Percentiles rank a stretch among this genome's conserved stretches.
Evolutionary conservation across 2,329 filamentous ascomycete species (phyloP).

Genomic region (Daldinia eschscholtzii): DNA sequence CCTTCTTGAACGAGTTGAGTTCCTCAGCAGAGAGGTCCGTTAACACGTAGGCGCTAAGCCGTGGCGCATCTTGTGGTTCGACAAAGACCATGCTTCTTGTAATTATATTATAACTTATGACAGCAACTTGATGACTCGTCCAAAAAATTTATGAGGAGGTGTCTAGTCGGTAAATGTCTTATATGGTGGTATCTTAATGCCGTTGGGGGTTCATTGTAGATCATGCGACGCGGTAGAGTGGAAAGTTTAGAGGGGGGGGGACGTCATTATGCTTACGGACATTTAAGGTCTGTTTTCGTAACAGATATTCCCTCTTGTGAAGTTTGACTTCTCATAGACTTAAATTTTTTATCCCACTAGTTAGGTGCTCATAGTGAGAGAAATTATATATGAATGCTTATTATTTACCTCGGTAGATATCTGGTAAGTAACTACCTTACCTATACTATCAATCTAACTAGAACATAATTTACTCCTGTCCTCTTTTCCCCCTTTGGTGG

Average conservation of each 20-base stretch:
- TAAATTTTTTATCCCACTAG: no score
- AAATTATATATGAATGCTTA: no score
- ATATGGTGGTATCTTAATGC: no score
- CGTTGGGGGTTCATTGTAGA: no score
- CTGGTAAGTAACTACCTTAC: no score
- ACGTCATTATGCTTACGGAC: neutral
- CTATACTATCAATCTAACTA: no score
- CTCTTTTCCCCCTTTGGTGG: no score
- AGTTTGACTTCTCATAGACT: no score
- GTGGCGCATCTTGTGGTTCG: neutral
- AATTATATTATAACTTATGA: neutral
- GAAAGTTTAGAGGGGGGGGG: neutral
- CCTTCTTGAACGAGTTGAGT: conserved; percentile 36
- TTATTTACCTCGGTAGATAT: neutral
- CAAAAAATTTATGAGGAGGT: neutral
- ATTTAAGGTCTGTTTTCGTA: neutral
- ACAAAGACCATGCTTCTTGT: conserved; percentile 27
- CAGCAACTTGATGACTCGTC: neutral
- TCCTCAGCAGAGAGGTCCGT: conserved; percentile 27
- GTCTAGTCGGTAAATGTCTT: neutral
- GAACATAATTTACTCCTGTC: no score
- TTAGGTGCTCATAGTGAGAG: no score
- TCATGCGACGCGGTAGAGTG: neutral
- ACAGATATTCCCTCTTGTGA: no score
- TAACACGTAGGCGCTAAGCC: conserved; percentile 36